Evolutionary conservation across 148 eudicot species (phyloP).

Genomic region (Cornus suecica): DNA sequence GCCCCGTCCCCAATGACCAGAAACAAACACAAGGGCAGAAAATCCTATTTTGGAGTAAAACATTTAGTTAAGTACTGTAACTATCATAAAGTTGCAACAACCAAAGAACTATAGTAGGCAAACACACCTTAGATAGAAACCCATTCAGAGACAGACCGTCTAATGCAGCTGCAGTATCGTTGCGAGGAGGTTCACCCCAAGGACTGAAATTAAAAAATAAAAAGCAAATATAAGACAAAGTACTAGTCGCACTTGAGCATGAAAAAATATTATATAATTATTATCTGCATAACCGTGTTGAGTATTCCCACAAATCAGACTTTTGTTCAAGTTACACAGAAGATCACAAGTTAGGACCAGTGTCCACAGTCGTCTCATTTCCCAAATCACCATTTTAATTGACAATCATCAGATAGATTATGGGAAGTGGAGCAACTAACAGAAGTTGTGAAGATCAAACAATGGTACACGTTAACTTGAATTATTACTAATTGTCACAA

Average conservation of each 20-base stretch:
- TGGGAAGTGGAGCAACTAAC: not conserved
- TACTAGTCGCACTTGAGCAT: not conserved
- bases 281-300: not conserved
- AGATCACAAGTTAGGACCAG: not conserved
- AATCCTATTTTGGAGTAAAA: not conserved
- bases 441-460: not conserved
- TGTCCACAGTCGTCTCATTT: not conserved
- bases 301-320: not conserved
- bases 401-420: not conserved
- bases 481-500: not conserved
- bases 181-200: conserved; percentile 53
- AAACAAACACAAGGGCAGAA: not conserved
- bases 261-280: not conserved
- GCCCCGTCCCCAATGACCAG: too few species aligned
- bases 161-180: conserved; percentile 40
- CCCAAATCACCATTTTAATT: not conserved
- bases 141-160: conserved; percentile 43
- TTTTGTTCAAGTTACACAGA: not conserved
- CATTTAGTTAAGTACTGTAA: not conserved
- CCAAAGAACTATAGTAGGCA: not conserved
- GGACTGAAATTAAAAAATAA: conserved; percentile 44
- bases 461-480: not conserved
- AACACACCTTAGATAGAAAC: conserved; percentile 50
- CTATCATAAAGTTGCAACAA: conserved; percentile 2
- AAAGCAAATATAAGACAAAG: conserved; percentile 1